Evolutionary conservation across 2,329 filamentous ascomycete species (phyloP), one percentile per base, ranked within the genome.

Genomic region (Sporothrix variecibatus): DNA sequence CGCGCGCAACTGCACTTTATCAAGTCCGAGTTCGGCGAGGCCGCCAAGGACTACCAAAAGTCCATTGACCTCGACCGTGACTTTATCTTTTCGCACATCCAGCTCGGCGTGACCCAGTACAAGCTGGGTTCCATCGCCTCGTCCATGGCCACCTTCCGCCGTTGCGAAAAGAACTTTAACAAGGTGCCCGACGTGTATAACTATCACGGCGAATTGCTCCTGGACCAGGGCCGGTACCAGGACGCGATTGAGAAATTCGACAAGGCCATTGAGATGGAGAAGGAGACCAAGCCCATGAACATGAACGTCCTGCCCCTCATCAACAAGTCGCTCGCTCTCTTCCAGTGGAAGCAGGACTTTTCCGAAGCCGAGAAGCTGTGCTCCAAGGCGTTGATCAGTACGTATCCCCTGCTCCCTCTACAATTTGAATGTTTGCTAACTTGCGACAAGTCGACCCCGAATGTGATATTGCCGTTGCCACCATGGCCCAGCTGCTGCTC

Each of bases 51-150:
- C 85, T 99, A 99, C 86, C 96, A 99, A 83, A 98, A 97, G 86
- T 98, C 96, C 2, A 99, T 99, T 80, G 96, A 99, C 79, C 89
- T 99, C 40, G 96, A 99, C 86, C 89, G 91, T 78, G 91, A 94
- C 78, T 99, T 99, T 84, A 99, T 99, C 86, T 99, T 97, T 89
- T 98, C 95, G 8, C 96, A 99, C 85, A 99, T 99, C 80, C 96
- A 99, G 84, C 93, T 99, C 60, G 96, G 96, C 82, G 96, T 99
- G 71, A 99, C 96, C 69, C 96, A 99, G 85, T 99, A 99, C 88
- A 99, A 99, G 91, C 97, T 98, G 93, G 96, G 96, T 78, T 97
- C 94, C 40, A 93, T 99, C 74, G 96, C 96, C 8, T 98, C 95
- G 9, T 97, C 95, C 65, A 98, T 98, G 94, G 95, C 96, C 49